Base-by-base conservation (phyloP, 2,329 filamentous ascomycete species). In the Talaromyces sp. region DNA sequence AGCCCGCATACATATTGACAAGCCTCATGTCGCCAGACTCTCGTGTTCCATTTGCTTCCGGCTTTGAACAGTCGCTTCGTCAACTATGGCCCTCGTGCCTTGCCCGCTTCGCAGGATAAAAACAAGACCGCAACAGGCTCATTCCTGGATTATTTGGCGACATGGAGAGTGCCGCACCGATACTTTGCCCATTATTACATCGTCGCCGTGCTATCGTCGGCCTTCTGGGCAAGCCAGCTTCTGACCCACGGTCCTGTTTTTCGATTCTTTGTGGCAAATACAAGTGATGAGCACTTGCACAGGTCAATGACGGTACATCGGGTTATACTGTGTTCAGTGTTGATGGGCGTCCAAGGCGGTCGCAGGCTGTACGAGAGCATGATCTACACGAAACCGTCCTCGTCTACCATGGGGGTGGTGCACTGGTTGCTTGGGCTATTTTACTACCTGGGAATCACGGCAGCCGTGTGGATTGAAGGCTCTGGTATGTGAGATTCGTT, bases 121-220 rank as follows among this genome's bases (percentile, higher is more conserved):
- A 36, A 19, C 33, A 55, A 47, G 25, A 19, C 30, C 33, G 6
- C 33, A 30, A 11, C 44, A 49, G 22, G 44, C 53, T n/a, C 27
- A 19, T 13, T 44, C 53, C 77, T 86, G 62, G 84, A 87, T 67
- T 72, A 71, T 61, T 69, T 84, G 22, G 81, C 84, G 36, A 77
- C 74, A 42, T 73, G 83, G 66, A 84, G 85, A 71, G 88, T 97
- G 39, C 92, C 93, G 25, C 95, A 98, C 77, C 84, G 84, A 64
- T 98, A 91, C 87, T 98, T 98, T 75, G 84, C 82, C 51, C 90
- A 95, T 68, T 98, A 96, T 77, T 98, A 99, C 73, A 71, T 90
- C 58, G 73, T 87, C 39, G 93, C 91, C 3, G 77, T 92, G 4
- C 71, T 79, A 1, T 87, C 85, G 62, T 93, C 91, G 0, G 69